phyloP scores from a whole-genome alignment of 2,329 filamentous ascomycete genomes.

The Clonostachys sp. region DNA sequence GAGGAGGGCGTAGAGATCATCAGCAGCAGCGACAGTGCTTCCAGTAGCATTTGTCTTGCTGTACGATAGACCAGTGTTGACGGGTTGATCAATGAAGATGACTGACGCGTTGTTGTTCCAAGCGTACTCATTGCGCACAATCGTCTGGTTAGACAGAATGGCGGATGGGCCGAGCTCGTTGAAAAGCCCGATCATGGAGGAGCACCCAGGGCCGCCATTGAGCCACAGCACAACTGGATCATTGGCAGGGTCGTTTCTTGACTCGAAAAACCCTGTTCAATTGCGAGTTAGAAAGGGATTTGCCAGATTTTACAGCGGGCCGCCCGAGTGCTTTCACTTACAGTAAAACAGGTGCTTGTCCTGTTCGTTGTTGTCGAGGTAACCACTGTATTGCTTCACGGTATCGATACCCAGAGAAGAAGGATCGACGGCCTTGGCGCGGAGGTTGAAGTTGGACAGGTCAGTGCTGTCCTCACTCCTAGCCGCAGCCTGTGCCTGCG shows the following conservation, averaged over 20 bases:
- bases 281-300: conserved; percentile 3
- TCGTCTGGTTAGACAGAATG: conserved; percentile 76
- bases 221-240: conserved; percentile 94
- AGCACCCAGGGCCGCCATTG: conserved; percentile 95
- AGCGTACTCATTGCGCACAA: conserved; percentile 81
- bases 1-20: conserved; percentile 94
- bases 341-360: conserved; percentile 99
- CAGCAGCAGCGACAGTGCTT: conserved; percentile 57
- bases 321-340: conserved; percentile 38
- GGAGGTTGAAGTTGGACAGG: conserved; percentile 81
- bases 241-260: conserved; percentile 92
- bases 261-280: conserved; percentile 96
- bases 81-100: conserved; percentile 98
- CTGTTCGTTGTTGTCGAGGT: conserved; percentile 91
- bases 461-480: conserved; percentile 67
- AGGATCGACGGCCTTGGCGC: conserved; percentile 89
- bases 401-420: conserved; percentile 78
- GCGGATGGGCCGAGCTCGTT: conserved; percentile 94
- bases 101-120: conserved; percentile 98
- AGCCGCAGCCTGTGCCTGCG: conserved; percentile 52
- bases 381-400: conserved; percentile 97
- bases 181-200: conserved; percentile 93
- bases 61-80: conserved; percentile 98
- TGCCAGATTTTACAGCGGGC: not conserved
- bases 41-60: conserved; percentile 76